These are phyloP conservation scores for Botryotinia calthae DNA, from an alignment of 2,329 filamentous ascomycete genomes.

Conservation along the genomic window DNA sequence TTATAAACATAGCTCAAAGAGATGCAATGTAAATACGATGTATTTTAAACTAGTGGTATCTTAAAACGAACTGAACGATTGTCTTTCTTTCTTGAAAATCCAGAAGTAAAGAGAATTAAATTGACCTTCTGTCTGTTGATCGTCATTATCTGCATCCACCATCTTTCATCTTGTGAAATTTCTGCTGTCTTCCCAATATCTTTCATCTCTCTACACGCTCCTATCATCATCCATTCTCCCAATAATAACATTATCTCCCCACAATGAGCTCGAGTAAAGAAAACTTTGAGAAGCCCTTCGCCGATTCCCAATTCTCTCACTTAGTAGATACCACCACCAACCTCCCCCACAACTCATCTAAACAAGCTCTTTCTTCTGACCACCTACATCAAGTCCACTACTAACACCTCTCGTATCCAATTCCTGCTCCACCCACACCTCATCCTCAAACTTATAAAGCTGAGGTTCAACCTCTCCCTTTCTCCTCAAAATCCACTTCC, in stretches of 20 bases:
- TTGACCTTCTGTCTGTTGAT: too few relatives aligned
- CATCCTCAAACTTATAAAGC: slow-evolving; percentile 21
- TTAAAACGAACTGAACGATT: not conserved
- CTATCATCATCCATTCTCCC: not conserved
- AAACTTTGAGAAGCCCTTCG: not conserved
- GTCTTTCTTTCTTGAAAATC: not conserved
- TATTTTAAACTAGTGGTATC: not conserved
- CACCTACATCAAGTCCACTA: not conserved
- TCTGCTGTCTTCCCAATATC: not conserved
- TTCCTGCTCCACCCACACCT: slow-evolving; percentile 12
- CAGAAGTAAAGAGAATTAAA: not conserved
- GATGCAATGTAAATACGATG: not conserved
- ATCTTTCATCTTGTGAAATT: not conserved
- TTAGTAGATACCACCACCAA: not conserved
- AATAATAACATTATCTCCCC: not conserved
- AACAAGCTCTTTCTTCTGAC: not conserved
- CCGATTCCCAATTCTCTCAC: not conserved
- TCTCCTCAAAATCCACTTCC: slow-evolving; percentile 26
- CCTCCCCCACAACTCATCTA: not conserved
- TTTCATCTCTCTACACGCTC: not conserved
- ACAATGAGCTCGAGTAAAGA: not conserved
- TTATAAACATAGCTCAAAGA: too few relatives aligned
- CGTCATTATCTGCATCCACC: not conserved
- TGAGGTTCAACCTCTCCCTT: slow-evolving; percentile 36
- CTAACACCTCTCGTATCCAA: slow-evolving; percentile 8